Base-by-base conservation (phyloP, 306 rosid species). In the Acacia melanoxylon region DNA sequence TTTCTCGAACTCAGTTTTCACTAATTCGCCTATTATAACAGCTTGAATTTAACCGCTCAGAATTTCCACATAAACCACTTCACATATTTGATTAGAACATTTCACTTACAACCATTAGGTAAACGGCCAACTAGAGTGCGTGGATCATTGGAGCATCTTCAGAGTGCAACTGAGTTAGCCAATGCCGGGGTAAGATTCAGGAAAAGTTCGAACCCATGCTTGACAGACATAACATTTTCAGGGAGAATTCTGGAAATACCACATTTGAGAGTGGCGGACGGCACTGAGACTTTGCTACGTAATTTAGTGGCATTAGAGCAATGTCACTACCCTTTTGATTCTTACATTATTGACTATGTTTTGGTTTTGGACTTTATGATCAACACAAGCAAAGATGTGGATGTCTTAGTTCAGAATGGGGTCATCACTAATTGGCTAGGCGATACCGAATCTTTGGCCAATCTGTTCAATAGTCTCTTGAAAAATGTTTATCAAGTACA, bases 231-330 rank as follows among this genome's bases (percentile, higher is more conserved):
- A 8, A 20, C 2, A 56, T 56, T 56, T 56, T 56, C 29, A 3
- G 25, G 63, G 13, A 1, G 14, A 56, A 5, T 56, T 9, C 63
- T 56, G 1, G 27, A 56, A 56, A 56, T 56, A 56, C 63, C 63
- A 56, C 2, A 56, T 2, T 56, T 56, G 27, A 8, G 9, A n/a
- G 63, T 56, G 63, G 4, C n/a, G 1, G 63, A n/a, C 4, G 0
- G 5, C 4, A 56, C 63, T n/a, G 63, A 56, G 4, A n/a, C 27
- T 56, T 56, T 56, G 14, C 11, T 56, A 6, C 29, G 29, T 29
- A 56, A 56, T 56, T 0, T 56, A 20, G 63, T 56, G 27, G 87
- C 87, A 12, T 59, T 86, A 33, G 85, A 83, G 83, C 87, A 80
- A n/a, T 83, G 85, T 33, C 76, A 77, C 25, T 80, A 77, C 40